A percentile compares a stretch with the other conserved stretches of the same genome.
Evolutionary conservation across 1,284 basidiomycete species (phyloP).

Genomic region (Microbotryum scabiosae): DNA sequence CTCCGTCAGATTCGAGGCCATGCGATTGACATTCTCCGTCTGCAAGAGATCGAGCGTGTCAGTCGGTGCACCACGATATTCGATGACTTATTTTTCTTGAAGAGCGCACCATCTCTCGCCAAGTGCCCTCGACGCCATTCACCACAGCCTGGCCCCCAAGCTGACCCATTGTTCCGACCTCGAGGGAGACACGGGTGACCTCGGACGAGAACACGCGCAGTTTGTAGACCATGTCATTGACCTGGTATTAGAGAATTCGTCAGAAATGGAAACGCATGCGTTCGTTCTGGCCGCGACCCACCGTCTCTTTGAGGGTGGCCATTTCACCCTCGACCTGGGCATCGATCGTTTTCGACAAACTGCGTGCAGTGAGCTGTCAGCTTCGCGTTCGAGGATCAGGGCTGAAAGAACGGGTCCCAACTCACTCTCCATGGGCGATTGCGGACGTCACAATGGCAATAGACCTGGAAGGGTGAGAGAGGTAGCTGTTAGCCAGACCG

Average conservation of each 20-base stretch:
- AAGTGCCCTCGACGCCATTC: conserved; percentile 84
- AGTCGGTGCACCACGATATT: neutral
- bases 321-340: conserved; percentile 84
- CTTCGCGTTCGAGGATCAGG: conserved; percentile 33
- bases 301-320: conserved; percentile 59
- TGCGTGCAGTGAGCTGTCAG: conserved; percentile 22
- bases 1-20: conserved; percentile 87
- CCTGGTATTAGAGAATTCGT: conserved; percentile 49
- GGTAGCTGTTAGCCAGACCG: neutral
- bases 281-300: conserved; percentile 44
- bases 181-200: conserved; percentile 53
- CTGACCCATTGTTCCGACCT: conserved; percentile 88
- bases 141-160: conserved; percentile 89
- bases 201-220: conserved; percentile 74
- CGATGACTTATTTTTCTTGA: neutral
- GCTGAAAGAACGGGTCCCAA: neutral
- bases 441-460: conserved; percentile 29
- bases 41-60: neutral
- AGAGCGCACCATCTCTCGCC: conserved; percentile 44
- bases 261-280: neutral
- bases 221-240: conserved; percentile 85
- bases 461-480: neutral
- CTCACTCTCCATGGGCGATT: conserved; percentile 27
- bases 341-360: conserved; percentile 50
- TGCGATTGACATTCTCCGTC: conserved; percentile 49